phyloP scores from a whole-genome alignment of 2,329 filamentous ascomycete genomes.

The Fusarium mangiferae region DNA sequence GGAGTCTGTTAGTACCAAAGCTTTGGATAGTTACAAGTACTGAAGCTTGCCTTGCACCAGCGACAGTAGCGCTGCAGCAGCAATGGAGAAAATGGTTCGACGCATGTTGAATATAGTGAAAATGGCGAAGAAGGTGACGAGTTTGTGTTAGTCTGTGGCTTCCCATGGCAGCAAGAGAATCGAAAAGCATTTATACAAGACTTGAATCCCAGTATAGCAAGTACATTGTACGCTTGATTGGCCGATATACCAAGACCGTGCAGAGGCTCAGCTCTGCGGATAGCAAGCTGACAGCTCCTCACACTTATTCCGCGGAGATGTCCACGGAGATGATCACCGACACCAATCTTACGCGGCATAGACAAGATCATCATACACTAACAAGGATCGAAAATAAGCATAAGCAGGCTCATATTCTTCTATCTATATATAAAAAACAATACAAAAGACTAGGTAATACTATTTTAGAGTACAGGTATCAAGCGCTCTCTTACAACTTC shows the following conservation, averaged over 20 bases:
- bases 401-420: background rate
- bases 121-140: too few species aligned
- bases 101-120: too few species aligned
- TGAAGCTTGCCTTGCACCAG: background rate
- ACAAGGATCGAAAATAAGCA: accelerated
- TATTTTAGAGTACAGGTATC: background rate
- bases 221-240: too few species aligned
- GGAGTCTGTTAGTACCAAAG: background rate
- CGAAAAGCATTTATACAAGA: too few species aligned
- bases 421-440: constrained; percentile 1
- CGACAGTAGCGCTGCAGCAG: background rate
- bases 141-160: too few species aligned
- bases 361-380: too few species aligned
- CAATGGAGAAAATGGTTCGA: too few species aligned
- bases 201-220: too few species aligned
- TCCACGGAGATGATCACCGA: background rate
- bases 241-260: too few species aligned
- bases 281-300: background rate
- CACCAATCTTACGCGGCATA: background rate
- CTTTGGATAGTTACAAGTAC: too few species aligned
- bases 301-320: background rate
- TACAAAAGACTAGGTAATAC: background rate
- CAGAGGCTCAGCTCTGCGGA: too few species aligned
- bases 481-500: constrained; percentile 15
- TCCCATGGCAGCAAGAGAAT: too few species aligned